These are phyloP conservation scores for Diophrys sp. DNA, from an alignment of 73 alveolate species.

Conservation along the genomic window DNA sequence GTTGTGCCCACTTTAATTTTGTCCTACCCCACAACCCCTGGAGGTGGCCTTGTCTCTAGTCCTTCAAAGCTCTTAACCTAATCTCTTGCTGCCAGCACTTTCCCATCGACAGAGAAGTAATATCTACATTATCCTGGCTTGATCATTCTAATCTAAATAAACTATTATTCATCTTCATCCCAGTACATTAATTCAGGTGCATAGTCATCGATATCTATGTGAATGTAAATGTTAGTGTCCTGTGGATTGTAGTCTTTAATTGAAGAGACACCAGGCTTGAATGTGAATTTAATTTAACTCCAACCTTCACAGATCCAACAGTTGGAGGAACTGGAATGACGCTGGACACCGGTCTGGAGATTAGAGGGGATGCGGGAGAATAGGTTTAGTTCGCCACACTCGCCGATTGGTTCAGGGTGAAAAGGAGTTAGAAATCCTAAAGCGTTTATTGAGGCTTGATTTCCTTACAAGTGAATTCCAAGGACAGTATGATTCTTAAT, in stretches of 20 bases:
- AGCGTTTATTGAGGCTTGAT: conserved; percentile 41
- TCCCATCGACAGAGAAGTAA: conserved; percentile 23
- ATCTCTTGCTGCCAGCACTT: conserved; percentile 5
- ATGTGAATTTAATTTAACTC: conserved; percentile 73
- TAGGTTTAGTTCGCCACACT: conserved; percentile 8
- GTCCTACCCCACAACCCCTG: too few relatives aligned
- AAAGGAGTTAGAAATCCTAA: conserved; percentile 44
- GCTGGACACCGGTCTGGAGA: conserved; percentile 21
- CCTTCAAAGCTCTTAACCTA: neutral
- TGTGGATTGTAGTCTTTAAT: neutral
- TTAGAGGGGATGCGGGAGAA: conserved; percentile 33
- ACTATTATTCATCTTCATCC: neutral
- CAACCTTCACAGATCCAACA: conserved; percentile 93
- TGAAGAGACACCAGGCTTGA: conserved; percentile 30
- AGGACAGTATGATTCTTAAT: conserved; percentile 55
- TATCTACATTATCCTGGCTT: conserved; percentile 39
- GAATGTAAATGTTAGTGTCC: neutral
- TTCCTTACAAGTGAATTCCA: conserved; percentile 67
- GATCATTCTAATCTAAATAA: conserved; percentile 10
- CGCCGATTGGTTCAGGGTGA: neutral
- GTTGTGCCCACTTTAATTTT: conserved; percentile 37
- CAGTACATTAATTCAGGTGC: neutral
- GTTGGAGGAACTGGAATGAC: conserved; percentile 10
- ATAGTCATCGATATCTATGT: neutral
- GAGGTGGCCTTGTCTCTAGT: too few relatives aligned